Evolutionary conservation across 805 yeast genomes (phyloP), one percentile per base, ranked within the genome.

Genomic region (Ogataea sp.): DNA sequence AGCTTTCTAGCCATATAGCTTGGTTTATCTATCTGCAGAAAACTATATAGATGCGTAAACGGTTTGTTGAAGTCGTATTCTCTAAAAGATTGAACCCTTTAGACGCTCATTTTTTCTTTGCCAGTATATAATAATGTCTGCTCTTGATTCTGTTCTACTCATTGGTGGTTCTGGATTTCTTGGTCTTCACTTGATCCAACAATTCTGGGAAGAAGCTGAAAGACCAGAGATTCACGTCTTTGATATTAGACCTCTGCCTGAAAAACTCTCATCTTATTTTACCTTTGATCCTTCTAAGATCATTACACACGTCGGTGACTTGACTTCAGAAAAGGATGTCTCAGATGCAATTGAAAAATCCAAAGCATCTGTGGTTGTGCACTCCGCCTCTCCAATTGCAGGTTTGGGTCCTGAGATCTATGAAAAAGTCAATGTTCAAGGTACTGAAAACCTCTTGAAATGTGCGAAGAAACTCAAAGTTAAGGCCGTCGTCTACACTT

Each of bases 141-240:
- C 53, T 14, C 36, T 65, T 23, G 61, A 74, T 26, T 72, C 83
- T 2, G 95, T 93, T 2, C 74, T 93, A 24, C 67, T 93, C 17
- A 76, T 93, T n/a, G 98, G 98, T 37, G 98, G 98, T 9, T 67
- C 96, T 4, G 98, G 98, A 0, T 93, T 93, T 50, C 71, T 93
- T 17, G 98, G 98, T 2, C 75, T 87, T 34, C 98, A 93, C 49
- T 67, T 93, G 47, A 78, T 93, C 32, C 89, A 89, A 52, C 93
- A 86, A 59, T 90, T 89, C 60, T 74, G 75, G 64, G 70, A 71
- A 34, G 63, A 71, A 28, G 53, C 71, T 13, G 83, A 93, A 18
- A 65, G 75, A 34, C 89, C 95, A 9, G 59, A 71, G 33, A 83
- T 93, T 43, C 83, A 80, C 53, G 95, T 93, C 15, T 85, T 93